Evolutionary conservation across 2,329 filamentous ascomycete genomes (phyloP).

Genomic region (Colletotrichum camelliae): DNA sequence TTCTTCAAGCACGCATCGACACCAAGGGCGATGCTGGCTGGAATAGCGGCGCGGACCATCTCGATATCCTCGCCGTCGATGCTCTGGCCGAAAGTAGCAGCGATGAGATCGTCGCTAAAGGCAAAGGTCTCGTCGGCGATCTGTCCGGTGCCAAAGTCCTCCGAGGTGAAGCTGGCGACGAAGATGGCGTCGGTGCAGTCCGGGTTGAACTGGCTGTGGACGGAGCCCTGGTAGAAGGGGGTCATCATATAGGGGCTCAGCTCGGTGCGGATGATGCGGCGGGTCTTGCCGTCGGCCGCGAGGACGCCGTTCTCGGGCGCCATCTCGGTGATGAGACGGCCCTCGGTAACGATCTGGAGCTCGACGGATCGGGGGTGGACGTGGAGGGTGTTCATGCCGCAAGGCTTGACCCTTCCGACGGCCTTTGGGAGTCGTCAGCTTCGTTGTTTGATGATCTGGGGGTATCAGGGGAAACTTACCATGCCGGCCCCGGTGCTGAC

Average conservation of each 20-base stretch:
- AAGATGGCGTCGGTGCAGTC: conserved; percentile 56
- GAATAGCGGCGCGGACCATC: conserved; percentile 46
- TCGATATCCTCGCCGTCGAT: conserved; percentile 53
- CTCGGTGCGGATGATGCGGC: conserved; percentile 35
- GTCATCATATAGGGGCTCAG: conserved; percentile 53
- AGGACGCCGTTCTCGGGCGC: conserved; percentile 56
- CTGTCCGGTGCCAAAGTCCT: conserved; percentile 59
- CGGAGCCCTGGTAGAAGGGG: conserved; percentile 57
- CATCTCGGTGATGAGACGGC: conserved; percentile 56
- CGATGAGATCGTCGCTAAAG: conserved; percentile 49
- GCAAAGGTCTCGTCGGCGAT: conserved; percentile 55
- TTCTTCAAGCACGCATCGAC: conserved; percentile 55
- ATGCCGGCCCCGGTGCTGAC: conserved; percentile 56
- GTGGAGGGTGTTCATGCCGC: conserved; percentile 63
- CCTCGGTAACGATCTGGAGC: conserved; percentile 56
- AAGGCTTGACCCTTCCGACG: conserved; percentile 55
- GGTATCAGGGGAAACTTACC: background rate
- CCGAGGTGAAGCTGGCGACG: conserved; percentile 52
- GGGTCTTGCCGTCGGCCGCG: conserved; percentile 36
- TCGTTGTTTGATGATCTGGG: background rate
- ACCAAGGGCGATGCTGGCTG: conserved; percentile 54
- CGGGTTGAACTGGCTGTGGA: conserved; percentile 64
- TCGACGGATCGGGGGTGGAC: conserved; percentile 59
- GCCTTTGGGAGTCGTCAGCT: conserved; percentile 27
- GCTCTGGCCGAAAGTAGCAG: conserved; percentile 50